phyloP scores from a whole-genome alignment of 805 yeast species.

The Starmerella apicola region DNA sequence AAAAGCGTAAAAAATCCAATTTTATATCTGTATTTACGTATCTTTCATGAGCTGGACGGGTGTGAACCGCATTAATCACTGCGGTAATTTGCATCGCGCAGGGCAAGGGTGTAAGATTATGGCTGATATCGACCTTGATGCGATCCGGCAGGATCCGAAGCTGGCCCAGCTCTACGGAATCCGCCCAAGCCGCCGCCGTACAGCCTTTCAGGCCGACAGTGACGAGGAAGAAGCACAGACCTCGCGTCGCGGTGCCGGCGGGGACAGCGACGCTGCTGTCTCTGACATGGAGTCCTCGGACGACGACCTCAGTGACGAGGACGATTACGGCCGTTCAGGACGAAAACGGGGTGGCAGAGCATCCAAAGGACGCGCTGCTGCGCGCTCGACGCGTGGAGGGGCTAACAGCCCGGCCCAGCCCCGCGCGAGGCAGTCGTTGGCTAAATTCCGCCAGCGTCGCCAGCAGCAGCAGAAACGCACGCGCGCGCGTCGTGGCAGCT shows the following conservation, averaged over 20 bases:
- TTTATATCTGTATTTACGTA: too few species aligned
- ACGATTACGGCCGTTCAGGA: slow-evolving; percentile 2
- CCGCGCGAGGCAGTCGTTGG: not conserved
- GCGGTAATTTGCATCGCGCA: too few species aligned
- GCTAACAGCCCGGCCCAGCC: not conserved
- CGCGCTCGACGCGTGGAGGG: slow-evolving; percentile 1
- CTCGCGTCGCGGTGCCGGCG: slow-evolving; percentile 4
- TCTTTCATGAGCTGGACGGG: too few species aligned
- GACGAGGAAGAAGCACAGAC: slow-evolving; percentile 18
- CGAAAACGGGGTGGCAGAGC: slow-evolving; percentile 2
- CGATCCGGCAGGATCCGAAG: slow-evolving; percentile 18
- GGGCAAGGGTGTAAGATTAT: too few species aligned
- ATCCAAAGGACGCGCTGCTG: slow-evolving; percentile 2
- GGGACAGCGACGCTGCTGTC: slow-evolving; percentile 16
- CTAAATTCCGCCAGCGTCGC: slow-evolving; percentile 3
- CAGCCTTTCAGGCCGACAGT: slow-evolving; percentile 15
- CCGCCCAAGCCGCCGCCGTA: slow-evolving; percentile 29
- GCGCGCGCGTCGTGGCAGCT: slow-evolving; percentile 12
- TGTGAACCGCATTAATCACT: too few species aligned
- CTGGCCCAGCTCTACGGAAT: slow-evolving; percentile 33
- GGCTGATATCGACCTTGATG: slow-evolving; percentile 18
- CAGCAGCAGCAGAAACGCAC: not conserved
- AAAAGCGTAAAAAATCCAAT: too few species aligned
- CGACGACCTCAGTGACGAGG: slow-evolving; percentile 5
- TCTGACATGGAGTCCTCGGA: too few species aligned